These are phyloP conservation scores for Ophiosphaerella herpotricha DNA, from an alignment of 2,329 filamentous ascomycete species.

Conservation along the genomic window DNA sequence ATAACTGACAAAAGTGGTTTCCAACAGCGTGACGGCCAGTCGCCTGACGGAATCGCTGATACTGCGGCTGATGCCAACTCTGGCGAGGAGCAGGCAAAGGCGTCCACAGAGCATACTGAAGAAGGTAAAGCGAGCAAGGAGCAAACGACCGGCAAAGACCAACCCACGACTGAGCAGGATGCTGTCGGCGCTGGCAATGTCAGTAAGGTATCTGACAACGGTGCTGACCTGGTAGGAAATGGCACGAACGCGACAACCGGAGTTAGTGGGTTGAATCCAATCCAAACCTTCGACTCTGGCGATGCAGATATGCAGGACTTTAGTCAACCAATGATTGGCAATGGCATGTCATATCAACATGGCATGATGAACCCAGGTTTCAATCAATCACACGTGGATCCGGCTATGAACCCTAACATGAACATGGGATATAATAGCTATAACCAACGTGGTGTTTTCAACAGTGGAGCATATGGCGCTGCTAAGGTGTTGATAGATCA, in stretches of 20 bases:
- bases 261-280: constrained; percentile 33
- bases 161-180: constrained; percentile 7
- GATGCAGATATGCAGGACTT: constrained; percentile 27
- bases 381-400: constrained; percentile 56
- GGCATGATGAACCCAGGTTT: constrained; percentile 53
- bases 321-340: constrained; percentile 34
- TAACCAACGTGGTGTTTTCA: constrained; percentile 54
- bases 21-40: constrained; percentile 38
- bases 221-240: constrained; percentile 25
- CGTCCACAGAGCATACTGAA: constrained; percentile 26
- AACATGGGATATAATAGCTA: constrained; percentile 46
- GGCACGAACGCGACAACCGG: constrained; percentile 17
- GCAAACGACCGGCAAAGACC: constrained; percentile 5
- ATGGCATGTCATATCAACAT: constrained; percentile 31
- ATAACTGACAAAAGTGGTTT: constrained; percentile 30
- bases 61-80: constrained; percentile 39
- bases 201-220: constrained; percentile 12
- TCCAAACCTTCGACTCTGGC: constrained; percentile 41
- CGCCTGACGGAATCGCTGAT: constrained; percentile 35
- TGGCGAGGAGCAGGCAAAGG: constrained; percentile 32
- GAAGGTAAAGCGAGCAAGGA: constrained; percentile 36
- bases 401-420: constrained; percentile 45
- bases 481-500: constrained; percentile 44
- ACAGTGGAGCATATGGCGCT: constrained; percentile 41
- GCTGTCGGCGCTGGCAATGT: constrained; percentile 9